These are phyloP conservation scores for Fusarium foetens DNA, from an alignment of 2,329 filamentous ascomycete genomes.

Conservation along the genomic window DNA sequence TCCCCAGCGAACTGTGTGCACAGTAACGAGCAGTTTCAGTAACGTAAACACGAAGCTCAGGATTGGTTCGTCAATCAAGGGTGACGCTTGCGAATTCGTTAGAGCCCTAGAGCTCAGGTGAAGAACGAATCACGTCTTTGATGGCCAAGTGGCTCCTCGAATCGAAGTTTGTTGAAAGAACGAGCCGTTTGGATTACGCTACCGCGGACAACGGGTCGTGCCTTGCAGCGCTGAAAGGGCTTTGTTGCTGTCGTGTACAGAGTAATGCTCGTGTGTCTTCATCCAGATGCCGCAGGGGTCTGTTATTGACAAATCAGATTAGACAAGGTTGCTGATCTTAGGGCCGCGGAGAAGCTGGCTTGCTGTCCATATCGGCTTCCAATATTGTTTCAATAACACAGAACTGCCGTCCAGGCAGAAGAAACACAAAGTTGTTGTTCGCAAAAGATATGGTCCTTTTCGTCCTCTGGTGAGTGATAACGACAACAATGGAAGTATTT, in stretches of 20 bases:
- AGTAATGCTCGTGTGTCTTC: slow-evolving; percentile 25
- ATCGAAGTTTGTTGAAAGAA: slow-evolving; percentile 15
- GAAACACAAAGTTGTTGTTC: neutral
- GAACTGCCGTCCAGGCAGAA: neutral
- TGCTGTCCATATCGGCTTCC: slow-evolving; percentile 8
- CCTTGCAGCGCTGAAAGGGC: slow-evolving; percentile 41
- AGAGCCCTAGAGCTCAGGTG: slow-evolving; percentile 21
- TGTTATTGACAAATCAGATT: slow-evolving; percentile 33
- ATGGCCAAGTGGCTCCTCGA: slow-evolving; percentile 28
- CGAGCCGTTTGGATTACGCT: slow-evolving; percentile 26
- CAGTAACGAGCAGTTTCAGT: slow-evolving; percentile 36
- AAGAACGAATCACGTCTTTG: slow-evolving; percentile 38
- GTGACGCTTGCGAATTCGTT: slow-evolving; percentile 30
- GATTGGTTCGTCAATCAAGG: slow-evolving; percentile 41
- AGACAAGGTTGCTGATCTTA: slow-evolving; percentile 30
- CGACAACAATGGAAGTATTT: slow-evolving; percentile 30
- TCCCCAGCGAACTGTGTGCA: slow-evolving; percentile 32
- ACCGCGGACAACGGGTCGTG: slow-evolving; percentile 38
- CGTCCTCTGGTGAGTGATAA: slow-evolving; percentile 21
- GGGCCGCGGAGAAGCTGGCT: slow-evolving; percentile 37
- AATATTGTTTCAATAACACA: neutral
- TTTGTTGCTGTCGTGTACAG: slow-evolving; percentile 25
- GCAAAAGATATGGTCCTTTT: neutral
- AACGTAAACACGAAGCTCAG: slow-evolving; percentile 43
- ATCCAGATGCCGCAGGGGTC: slow-evolving; percentile 27